A percentile compares a stretch with the other conserved stretches of the same genome.
Conservation (phyloP, 2,329 filamentous ascomycete genomes). For the Phyllosticta citrichinensis region DNA sequence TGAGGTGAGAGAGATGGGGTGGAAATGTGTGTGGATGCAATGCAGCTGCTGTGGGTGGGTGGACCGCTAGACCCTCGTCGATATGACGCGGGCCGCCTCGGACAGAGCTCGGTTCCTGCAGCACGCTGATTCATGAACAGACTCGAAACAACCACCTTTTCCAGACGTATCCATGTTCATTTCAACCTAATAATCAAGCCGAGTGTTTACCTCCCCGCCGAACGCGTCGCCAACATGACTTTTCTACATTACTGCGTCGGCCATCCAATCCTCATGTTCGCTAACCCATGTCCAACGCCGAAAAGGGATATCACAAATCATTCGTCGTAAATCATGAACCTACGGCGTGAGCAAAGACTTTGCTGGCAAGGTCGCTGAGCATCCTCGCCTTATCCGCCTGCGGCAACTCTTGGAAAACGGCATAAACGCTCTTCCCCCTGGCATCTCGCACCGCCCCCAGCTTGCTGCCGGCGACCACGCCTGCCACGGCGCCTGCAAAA, state of each 20-base stretch:
- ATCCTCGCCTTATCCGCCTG: slow-evolving; percentile 71
- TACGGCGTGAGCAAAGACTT: slow-evolving; percentile 74
- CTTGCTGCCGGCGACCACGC: slow-evolving; percentile 83
- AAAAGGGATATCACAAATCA: slow-evolving; percentile 8
- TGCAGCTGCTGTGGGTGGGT: background rate
- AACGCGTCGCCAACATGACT: too few species aligned
- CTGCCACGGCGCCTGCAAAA: slow-evolving; percentile 77
- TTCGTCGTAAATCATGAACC: slow-evolving; percentile 12
- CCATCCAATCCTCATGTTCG: background rate
- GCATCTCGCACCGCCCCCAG: slow-evolving; percentile 84
- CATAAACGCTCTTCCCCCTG: slow-evolving; percentile 89
- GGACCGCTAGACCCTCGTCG: background rate
- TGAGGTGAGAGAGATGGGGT: background rate
- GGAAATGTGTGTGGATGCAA: background rate
- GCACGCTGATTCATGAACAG: background rate
- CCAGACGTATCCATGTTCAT: too few species aligned
- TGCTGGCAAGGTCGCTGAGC: slow-evolving; percentile 72
- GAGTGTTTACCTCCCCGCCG: too few species aligned
- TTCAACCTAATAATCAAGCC: too few species aligned
- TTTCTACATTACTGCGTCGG: too few species aligned
- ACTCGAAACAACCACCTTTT: too few species aligned
- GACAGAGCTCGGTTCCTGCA: background rate
- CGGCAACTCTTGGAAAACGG: slow-evolving; percentile 81
- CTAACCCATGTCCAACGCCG: background rate
- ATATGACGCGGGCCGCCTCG: background rate